Conservation (phyloP, 179 eudicot genomes). For the Pouteria campechiana region DNA sequence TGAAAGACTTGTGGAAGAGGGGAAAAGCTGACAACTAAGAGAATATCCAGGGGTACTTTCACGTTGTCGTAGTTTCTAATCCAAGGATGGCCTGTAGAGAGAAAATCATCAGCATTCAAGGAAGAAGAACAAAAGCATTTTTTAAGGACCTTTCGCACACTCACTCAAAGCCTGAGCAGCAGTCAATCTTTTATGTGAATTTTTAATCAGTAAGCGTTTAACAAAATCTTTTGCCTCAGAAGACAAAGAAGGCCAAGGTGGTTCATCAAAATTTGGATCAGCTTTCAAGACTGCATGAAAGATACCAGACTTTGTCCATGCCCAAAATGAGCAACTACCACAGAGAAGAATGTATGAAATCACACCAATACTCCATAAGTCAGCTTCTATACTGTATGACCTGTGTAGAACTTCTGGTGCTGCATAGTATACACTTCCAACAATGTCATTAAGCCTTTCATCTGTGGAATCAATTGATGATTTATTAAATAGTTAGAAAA, state of each 20-base stretch:
- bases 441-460: slow-evolving; percentile 79
- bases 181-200: slow-evolving; percentile 74
- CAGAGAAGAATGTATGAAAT: slow-evolving; percentile 75
- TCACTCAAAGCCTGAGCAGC: slow-evolving; percentile 83
- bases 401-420: slow-evolving; percentile 96
- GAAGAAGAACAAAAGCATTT: neutral
- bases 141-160: slow-evolving; percentile 13
- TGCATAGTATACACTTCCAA: slow-evolving; percentile 88
- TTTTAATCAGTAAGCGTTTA: slow-evolving; percentile 68
- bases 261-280: slow-evolving; percentile 73
- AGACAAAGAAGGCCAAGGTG: slow-evolving; percentile 76
- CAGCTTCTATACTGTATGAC: slow-evolving; percentile 76
- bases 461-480: slow-evolving; percentile 32
- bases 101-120: slow-evolving; percentile 3
- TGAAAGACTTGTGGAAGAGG: no score
- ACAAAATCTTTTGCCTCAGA: slow-evolving; percentile 77
- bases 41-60: slow-evolving; percentile 62
- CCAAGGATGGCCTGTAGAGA: slow-evolving; percentile 81
- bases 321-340: slow-evolving; percentile 99
- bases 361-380: slow-evolving; percentile 91
- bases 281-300: slow-evolving; percentile 78
- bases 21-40: no score
- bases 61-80: slow-evolving; percentile 33
- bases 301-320: slow-evolving; percentile 90
- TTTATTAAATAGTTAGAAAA: neutral